Evolutionary conservation across 192 early-diverging fungal species (phyloP).

Genomic region (Thoreauomyces humboldtii): DNA sequence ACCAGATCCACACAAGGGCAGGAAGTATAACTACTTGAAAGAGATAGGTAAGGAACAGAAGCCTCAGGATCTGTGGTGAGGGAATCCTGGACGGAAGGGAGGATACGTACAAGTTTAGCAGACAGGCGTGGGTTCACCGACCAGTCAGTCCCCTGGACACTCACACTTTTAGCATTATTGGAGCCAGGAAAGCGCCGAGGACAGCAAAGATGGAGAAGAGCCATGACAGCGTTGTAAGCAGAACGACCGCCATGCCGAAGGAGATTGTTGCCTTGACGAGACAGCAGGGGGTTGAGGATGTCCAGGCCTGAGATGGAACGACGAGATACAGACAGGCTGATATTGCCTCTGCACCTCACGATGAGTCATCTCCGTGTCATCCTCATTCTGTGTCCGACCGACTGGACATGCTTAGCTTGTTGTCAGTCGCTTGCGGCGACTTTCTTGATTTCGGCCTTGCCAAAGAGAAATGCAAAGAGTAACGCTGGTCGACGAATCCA

Average conservation of each 20-base stretch:
- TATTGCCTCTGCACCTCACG: too few species aligned
- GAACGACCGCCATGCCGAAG: constrained; percentile 20
- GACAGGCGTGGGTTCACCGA: neutral
- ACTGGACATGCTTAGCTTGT: too few species aligned
- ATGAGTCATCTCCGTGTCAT: too few species aligned
- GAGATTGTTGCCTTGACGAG: neutral
- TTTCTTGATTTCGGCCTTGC: too few species aligned
- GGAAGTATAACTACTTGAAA: constrained; percentile 27
- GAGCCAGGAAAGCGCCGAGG: constrained; percentile 17
- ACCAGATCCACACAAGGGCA: constrained; percentile 21
- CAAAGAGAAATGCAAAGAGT: too few species aligned
- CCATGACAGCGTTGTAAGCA: constrained; percentile 25
- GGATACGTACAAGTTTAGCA: neutral
- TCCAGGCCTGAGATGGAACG: too few species aligned
- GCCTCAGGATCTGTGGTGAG: constrained; percentile 6
- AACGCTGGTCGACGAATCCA: too few species aligned
- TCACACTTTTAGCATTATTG: constrained; percentile 20
- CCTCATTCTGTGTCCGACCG: too few species aligned
- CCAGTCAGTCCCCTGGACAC: neutral
- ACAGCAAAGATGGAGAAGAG: constrained; percentile 21
- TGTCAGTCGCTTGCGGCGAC: too few species aligned
- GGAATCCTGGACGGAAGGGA: constrained; percentile 9
- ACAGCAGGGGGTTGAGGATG: too few species aligned
- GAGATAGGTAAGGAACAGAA: constrained; percentile 18
- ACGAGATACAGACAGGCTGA: too few species aligned